Conservation (phyloP, 306 rosid species). For the Inga laurina region DNA sequence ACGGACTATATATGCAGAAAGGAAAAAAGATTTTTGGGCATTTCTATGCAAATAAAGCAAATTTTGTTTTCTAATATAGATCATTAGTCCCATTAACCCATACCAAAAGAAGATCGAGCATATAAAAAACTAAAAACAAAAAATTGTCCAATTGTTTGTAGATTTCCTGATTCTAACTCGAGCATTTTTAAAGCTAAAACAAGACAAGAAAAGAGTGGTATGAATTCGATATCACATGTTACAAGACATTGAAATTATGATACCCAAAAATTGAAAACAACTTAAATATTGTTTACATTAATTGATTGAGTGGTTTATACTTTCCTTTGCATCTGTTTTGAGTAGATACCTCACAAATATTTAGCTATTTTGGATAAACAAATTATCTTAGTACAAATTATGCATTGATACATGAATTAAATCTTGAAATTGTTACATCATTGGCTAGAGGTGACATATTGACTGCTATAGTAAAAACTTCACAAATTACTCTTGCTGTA, state of each 20-base stretch:
- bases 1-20: slow-evolving; percentile 6
- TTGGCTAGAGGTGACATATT: slow-evolving; percentile 73
- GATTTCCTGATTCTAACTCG: not conserved
- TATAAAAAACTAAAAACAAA: not conserved
- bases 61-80: not conserved
- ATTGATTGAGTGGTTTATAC: not conserved
- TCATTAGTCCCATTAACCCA: not conserved
- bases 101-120: not conserved
- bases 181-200: not conserved
- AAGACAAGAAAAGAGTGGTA: no score
- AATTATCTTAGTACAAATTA: slow-evolving; percentile 5
- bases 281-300: not conserved
- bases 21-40: slow-evolving; percentile 19
- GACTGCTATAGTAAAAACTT: slow-evolving; percentile 17
- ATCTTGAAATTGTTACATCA: slow-evolving; percentile 90
- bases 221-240: no score
- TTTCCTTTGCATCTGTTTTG: not conserved
- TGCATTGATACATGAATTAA: slow-evolving; percentile 34
- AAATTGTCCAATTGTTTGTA: not conserved
- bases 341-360: not conserved
- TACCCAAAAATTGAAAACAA: no score
- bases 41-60: not conserved
- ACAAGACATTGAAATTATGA: no score
- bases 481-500: not conserved
- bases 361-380: not conserved